phyloP scores from a whole-genome alignment of 1,284 basidiomycete genomes.

The Gomphus sp. region DNA sequence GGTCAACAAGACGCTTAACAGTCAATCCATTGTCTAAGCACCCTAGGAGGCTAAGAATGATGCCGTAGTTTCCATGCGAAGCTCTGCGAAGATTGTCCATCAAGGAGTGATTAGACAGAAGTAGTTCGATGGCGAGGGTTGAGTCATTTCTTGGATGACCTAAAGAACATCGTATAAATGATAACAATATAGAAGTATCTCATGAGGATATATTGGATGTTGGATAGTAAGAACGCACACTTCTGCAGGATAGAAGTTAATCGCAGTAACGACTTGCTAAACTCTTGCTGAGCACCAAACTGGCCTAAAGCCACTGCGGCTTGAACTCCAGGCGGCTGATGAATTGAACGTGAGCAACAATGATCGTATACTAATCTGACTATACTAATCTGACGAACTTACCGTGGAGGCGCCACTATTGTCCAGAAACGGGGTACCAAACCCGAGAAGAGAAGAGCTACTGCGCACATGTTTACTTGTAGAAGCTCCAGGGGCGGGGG shows the following conservation, averaged over 20 bases:
- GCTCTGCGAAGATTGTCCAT: slow-evolving; percentile 83
- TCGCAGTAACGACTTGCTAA: slow-evolving; percentile 73
- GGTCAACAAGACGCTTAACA: slow-evolving; percentile 81
- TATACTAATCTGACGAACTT: neutral
- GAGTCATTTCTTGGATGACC: slow-evolving; percentile 52
- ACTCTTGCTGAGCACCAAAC: slow-evolving; percentile 75
- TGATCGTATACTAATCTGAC: neutral
- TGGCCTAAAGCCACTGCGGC: slow-evolving; percentile 34
- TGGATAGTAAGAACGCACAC: slow-evolving; percentile 32
- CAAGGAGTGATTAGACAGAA: slow-evolving; percentile 71
- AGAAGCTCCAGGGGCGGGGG: slow-evolving; percentile 15
- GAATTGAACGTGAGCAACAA: neutral
- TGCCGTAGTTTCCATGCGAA: slow-evolving; percentile 82
- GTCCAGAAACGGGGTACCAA: neutral
- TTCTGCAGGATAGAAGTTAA: slow-evolving; percentile 82
- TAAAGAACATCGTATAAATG: slow-evolving; percentile 19
- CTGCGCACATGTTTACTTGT: slow-evolving; percentile 13
- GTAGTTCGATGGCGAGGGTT: slow-evolving; percentile 73
- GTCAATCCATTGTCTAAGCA: slow-evolving; percentile 77
- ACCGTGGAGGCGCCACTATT: slow-evolving; percentile 7
- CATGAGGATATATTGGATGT: neutral
- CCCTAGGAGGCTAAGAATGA: slow-evolving; percentile 84
- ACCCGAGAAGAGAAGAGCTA: slow-evolving; percentile 17
- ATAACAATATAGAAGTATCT: neutral
- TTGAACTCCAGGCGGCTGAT: slow-evolving; percentile 15